Evolutionary conservation across 2,329 filamentous ascomycete species (phyloP).

Genomic region (Zymoseptoria passerinii): DNA sequence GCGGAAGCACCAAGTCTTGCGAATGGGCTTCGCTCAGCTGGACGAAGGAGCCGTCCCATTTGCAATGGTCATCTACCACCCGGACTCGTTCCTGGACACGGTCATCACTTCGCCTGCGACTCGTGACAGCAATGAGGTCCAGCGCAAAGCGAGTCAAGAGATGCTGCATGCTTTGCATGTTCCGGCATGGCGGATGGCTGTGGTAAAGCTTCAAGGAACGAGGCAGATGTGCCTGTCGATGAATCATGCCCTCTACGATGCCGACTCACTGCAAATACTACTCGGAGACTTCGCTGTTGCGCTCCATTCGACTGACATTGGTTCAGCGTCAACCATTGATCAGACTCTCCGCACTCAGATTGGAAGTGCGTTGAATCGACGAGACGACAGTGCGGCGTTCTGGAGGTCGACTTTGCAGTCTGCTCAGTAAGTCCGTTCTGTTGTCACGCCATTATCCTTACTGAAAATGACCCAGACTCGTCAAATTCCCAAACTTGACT

Average conservation of each 20-base stretch:
- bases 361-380: slow-evolving; percentile 3
- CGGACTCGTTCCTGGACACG: slow-evolving; percentile 7
- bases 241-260: slow-evolving; percentile 83
- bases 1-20: slow-evolving; percentile 59
- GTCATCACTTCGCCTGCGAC: background rate
- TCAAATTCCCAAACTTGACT: slow-evolving; percentile 68
- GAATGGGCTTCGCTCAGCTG: slow-evolving; percentile 62
- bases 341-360: slow-evolving; percentile 36
- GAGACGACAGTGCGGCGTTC: slow-evolving; percentile 36
- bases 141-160: slow-evolving; percentile 7
- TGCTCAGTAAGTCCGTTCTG: slow-evolving; percentile 5
- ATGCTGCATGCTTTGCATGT: slow-evolving; percentile 41
- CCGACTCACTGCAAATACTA: slow-evolving; percentile 59
- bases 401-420: slow-evolving; percentile 48
- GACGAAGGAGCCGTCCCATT: slow-evolving; percentile 56
- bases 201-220: slow-evolving; percentile 32
- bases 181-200: slow-evolving; percentile 56
- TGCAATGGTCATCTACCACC: slow-evolving; percentile 61
- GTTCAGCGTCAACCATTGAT: slow-evolving; percentile 31
- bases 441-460: background rate
- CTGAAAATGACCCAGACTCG: slow-evolving; percentile 34
- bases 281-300: slow-evolving; percentile 49
- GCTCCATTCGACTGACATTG: slow-evolving; percentile 28
- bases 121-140: slow-evolving; percentile 25
- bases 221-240: slow-evolving; percentile 45